Base-by-base conservation (phyloP, 352 stramenopile genomes). In the Phytopythium vexans region DNA sequence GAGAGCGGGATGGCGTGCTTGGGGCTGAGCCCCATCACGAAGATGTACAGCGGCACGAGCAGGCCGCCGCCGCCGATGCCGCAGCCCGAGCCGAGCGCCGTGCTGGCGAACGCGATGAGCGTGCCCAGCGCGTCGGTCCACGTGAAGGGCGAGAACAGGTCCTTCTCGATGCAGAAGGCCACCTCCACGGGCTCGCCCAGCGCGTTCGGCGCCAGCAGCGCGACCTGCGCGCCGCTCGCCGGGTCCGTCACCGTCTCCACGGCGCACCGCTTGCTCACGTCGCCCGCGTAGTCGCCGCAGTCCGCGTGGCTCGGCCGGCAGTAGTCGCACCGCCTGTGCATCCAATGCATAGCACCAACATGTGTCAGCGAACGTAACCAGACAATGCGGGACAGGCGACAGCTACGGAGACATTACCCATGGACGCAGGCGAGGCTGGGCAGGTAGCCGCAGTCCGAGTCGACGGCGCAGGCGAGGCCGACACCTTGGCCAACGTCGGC, bases 1-100 rank as follows among this genome's bases (percentile, higher is more conserved):
- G 85, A 97, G 31, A 99, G 72, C 31, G 97, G 95, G 52, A 99
- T 98, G 46, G 96, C 96, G 61, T 97, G 88, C 62, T 99, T 99
- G n/a, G 96, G 82, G 16, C 75, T 88, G 10, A 94, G 54, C 5
- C 88, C 86, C 46, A 99, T 88, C 21, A 98, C 83, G 9, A 99
- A 84, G 56, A 98, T 98, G 72, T 98, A 99, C 57, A 98, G 88
- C 3, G 97, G 96, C 34, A 99, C 96, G 5, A 99, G 74, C 45
- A 99, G 95, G 3, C 95, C 96, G 48, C 96, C 96, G 31, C 95
- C 95, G 12, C 96, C 93, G 9, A 98, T 88, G 15, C 93, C 93
- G 47, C 91, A 96, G 15, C 89, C 87, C 16, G 92, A 92, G 49
- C 90, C 91, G 7, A 98, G 74, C 12, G 92, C 84, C 6, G 95